These are phyloP conservation scores for Calonectria montana DNA, from an alignment of 2,329 filamentous ascomycete genomes.

Conservation along the genomic window DNA sequence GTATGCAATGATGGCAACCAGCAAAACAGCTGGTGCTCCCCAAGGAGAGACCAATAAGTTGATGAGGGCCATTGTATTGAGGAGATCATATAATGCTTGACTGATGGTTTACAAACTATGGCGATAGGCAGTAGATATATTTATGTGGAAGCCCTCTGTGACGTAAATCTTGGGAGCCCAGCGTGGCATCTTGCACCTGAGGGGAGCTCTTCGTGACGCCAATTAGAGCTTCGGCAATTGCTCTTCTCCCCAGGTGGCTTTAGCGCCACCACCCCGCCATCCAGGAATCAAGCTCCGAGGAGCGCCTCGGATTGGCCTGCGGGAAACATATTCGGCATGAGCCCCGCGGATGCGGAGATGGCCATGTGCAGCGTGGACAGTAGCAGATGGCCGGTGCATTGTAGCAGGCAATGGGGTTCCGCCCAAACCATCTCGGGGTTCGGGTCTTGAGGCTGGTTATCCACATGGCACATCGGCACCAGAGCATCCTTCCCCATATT, in stretches of 20 bases:
- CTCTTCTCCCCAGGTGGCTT: neutral
- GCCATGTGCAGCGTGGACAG: neutral
- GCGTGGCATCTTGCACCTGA: neutral
- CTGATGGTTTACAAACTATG: neutral
- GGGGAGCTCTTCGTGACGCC: neutral
- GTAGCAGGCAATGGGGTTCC: neutral
- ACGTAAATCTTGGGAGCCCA: constrained; percentile 1
- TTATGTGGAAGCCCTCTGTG: neutral
- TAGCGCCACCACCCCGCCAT: neutral
- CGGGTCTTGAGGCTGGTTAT: neutral
- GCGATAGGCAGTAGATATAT: constrained; percentile 2
- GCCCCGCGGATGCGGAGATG: constrained; percentile 9
- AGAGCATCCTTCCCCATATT: neutral
- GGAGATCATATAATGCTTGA: neutral
- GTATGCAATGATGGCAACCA: constrained; percentile 25
- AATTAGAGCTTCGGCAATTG: constrained; percentile 10
- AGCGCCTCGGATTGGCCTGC: constrained; percentile 11
- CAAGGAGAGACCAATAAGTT: constrained; percentile 34
- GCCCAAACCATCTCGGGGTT: neutral
- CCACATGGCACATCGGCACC: constrained; percentile 2
- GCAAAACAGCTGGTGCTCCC: constrained; percentile 26
- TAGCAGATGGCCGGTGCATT: neutral
- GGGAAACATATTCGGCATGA: constrained; percentile 12
- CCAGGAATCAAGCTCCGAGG: constrained; percentile 1
- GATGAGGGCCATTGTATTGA: constrained; percentile 31